Conservation (phyloP, 163 green algal species). For the Scenedesmus sp. region DNA sequence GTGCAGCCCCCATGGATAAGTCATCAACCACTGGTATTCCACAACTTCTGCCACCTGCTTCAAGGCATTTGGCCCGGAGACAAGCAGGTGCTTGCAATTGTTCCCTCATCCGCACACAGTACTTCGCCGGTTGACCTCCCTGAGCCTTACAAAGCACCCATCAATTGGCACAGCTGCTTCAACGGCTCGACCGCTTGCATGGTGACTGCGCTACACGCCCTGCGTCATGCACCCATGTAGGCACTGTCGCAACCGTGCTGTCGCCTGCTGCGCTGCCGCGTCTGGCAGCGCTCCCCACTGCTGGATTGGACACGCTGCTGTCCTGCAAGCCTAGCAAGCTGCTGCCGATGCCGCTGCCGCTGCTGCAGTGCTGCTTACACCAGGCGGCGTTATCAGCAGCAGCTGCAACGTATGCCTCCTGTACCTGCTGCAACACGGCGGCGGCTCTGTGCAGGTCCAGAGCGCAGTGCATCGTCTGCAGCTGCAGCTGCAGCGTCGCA, state of each 20-base stretch:
- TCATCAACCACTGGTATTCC: no score
- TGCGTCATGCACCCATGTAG: slow-evolving; percentile 13
- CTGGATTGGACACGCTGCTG: not conserved
- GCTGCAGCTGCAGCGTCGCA: not conserved
- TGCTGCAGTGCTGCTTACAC: not conserved
- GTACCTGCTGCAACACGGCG: not conserved
- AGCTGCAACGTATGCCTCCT: not conserved
- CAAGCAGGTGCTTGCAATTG: no score
- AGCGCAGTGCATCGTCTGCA: slow-evolving; percentile 10
- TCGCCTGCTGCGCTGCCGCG: not conserved
- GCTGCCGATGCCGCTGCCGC: not conserved
- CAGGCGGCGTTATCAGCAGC: not conserved
- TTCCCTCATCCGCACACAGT: no score
- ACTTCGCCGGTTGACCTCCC: no score
- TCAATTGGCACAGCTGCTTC: not conserved
- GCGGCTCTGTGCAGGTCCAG: slow-evolving; percentile 38
- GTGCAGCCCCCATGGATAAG: no score
- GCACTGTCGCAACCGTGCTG: not conserved
- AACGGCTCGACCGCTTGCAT: not conserved
- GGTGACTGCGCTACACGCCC: not conserved
- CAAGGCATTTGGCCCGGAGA: no score
- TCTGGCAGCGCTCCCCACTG: not conserved
- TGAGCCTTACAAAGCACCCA: no score
- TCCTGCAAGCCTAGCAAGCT: not conserved
- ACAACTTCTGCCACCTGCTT: no score